Percentiles rank a stretch among this genome's conserved stretches.
Conservation (phyloP, 2,329 filamentous ascomycete species). For the Mariannaea sp. region DNA sequence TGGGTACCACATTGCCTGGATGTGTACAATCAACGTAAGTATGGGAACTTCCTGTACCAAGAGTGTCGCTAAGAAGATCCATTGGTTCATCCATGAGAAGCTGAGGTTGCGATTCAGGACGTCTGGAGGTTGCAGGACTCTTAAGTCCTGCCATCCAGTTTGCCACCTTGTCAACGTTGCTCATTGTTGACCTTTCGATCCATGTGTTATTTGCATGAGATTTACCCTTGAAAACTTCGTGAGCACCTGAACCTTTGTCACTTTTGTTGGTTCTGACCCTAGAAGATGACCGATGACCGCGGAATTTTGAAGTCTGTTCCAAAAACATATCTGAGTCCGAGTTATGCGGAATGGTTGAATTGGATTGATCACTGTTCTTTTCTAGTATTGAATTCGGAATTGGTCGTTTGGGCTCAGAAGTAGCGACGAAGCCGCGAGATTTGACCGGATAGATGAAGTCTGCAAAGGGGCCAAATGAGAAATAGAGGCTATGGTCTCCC, state of each 20-base stretch:
- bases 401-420: neutral
- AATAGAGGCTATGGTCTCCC: neutral
- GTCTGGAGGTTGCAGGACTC: neutral
- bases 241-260: neutral
- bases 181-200: neutral
- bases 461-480: conserved; percentile 24
- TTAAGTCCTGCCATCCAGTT: conserved; percentile 6
- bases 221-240: neutral
- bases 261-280: neutral
- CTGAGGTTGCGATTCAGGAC: neutral
- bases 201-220: neutral
- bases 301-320: neutral
- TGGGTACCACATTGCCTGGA: neutral
- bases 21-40: neutral
- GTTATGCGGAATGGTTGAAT: neutral
- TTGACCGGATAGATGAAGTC: conserved; percentile 28
- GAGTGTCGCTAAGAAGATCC: neutral
- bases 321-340: neutral
- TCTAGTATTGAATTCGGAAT: neutral
- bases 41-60: neutral
- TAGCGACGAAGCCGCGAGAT: conserved; percentile 4
- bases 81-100: neutral
- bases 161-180: neutral
- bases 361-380: neutral
- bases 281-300: neutral